Percentiles rank a stretch among this genome's conserved stretches.
phyloP scores from a whole-genome alignment of 192 early-diverging fungal genomes.

The Coemansia sp. region DNA sequence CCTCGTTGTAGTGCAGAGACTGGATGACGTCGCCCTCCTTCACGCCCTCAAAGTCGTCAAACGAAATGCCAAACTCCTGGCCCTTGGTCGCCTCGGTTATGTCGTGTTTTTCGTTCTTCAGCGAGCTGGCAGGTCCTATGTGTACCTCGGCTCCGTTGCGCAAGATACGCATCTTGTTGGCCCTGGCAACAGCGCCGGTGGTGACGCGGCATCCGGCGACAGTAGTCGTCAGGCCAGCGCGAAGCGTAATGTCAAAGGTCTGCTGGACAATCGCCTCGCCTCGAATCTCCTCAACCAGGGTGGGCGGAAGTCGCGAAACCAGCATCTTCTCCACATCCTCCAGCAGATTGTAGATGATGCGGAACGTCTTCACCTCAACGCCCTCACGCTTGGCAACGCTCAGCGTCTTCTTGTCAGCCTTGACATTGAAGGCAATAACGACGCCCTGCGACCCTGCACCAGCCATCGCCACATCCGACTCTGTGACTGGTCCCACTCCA shows the following conservation, averaged over 20 bases:
- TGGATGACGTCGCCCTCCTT: slow-evolving; percentile 83
- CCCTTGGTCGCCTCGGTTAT: slow-evolving; percentile 88
- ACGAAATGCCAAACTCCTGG: slow-evolving; percentile 92
- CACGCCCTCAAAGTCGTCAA: slow-evolving; percentile 79
- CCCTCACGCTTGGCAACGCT: slow-evolving; percentile 60
- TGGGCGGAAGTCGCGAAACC: slow-evolving; percentile 73
- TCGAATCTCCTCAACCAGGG: slow-evolving; percentile 70
- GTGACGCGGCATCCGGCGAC: slow-evolving; percentile 85
- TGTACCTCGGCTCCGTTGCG: slow-evolving; percentile 68
- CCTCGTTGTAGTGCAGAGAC: slow-evolving; percentile 61
- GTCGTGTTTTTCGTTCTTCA: slow-evolving; percentile 90
- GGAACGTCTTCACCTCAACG: slow-evolving; percentile 70
- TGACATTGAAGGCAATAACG: slow-evolving; percentile 89
- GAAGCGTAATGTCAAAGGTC: slow-evolving; percentile 80
- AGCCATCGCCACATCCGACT: slow-evolving; percentile 82
- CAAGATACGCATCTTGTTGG: slow-evolving; percentile 64
- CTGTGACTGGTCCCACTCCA: slow-evolving; percentile 84
- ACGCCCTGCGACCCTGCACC: slow-evolving; percentile 55
- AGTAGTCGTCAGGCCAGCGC: slow-evolving; percentile 67
- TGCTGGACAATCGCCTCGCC: slow-evolving; percentile 88
- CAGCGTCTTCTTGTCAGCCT: slow-evolving; percentile 72
- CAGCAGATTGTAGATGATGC: slow-evolving; percentile 91
- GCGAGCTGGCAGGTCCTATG: slow-evolving; percentile 63
- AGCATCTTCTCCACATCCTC: slow-evolving; percentile 84
- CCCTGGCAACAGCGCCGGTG: slow-evolving; percentile 68